A percentile compares a stretch with the other conserved stretches of the same genome.
phyloP scores from a whole-genome alignment of 2,329 filamentous ascomycete species.

The Fusarium austroafricanum region DNA sequence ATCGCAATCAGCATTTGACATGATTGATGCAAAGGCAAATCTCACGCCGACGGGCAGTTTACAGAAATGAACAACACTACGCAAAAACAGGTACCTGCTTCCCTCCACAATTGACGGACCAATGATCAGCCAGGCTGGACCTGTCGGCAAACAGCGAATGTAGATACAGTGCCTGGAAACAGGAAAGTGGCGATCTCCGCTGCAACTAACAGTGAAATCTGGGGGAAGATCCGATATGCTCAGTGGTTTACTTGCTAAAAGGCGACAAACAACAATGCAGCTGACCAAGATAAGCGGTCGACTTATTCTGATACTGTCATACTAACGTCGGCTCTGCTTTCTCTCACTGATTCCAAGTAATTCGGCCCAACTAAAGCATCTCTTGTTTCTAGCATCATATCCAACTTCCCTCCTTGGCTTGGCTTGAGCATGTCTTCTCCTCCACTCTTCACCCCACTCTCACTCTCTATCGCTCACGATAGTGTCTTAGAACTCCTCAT shows the following conservation, averaged over 20 bases:
- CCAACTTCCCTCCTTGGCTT: slow-evolving; percentile 31
- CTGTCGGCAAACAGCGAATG: slow-evolving; percentile 33
- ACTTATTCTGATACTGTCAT: not conserved
- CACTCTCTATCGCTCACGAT: slow-evolving; percentile 28
- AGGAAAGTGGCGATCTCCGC: slow-evolving; percentile 53
- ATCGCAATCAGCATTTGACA: not conserved
- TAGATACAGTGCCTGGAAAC: slow-evolving; percentile 17
- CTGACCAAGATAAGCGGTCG: slow-evolving; percentile 24
- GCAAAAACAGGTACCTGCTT: not conserved
- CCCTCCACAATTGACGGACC: slow-evolving; percentile 4
- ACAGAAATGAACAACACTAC: not conserved
- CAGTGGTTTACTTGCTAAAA: slow-evolving; percentile 21
- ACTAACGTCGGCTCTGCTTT: not conserved
- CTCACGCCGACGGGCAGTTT: not conserved
- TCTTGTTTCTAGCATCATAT: not conserved
- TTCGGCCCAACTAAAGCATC: not conserved
- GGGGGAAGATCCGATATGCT: slow-evolving; percentile 24
- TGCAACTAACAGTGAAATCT: slow-evolving; percentile 22
- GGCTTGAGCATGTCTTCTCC: slow-evolving; percentile 15
- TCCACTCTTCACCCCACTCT: slow-evolving; percentile 24
- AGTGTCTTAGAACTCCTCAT: slow-evolving; percentile 22
- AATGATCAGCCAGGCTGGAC: slow-evolving; percentile 7
- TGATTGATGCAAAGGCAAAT: not conserved
- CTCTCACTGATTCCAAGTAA: not conserved
- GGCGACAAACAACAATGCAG: slow-evolving; percentile 27